Base-by-base conservation (phyloP, 2,329 filamentous ascomycete genomes). In the Aureobasidium sp. region DNA sequence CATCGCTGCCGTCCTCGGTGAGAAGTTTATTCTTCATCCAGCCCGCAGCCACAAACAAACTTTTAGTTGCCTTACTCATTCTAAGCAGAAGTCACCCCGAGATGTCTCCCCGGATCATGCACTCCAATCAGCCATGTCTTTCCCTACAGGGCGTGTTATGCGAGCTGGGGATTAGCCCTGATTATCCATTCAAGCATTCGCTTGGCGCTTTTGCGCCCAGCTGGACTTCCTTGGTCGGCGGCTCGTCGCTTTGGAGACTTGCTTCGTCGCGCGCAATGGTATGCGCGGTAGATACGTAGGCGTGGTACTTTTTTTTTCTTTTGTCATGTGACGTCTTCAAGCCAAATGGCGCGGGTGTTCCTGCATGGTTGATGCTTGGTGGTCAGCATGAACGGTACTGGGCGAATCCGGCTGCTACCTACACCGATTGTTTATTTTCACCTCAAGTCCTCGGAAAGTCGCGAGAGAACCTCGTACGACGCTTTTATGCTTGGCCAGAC, bases 391-490 rank as follows among this genome's bases (percentile, higher is more conserved):
- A 25, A 16, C n/a, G 12, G 39, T 29, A 29, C 24, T 25, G 16
- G 34, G 42, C 42, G 35, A 16, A 47, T 47, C 42, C 42, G 42
- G 42, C 42, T 7, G 5, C 25, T 47, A 47, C 42, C 42, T 35
- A 10, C 29, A 7, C 29, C 11, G 10, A 47, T 25, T 47, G 42
- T 25, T 47, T 47, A 47, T 47, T 47, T 21, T 17, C 42, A 47
- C 42, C 21, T 34, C 42, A 17, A 17, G 41, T 32, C 25, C 14
- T 30, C 16, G 24, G 21, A 5, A 14, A 7, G 24, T 2, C 21
- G 12, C 3, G 35, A 32, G 8, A 21, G 8, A 24, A 3, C 25
- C 3, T 25, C 3, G 3, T 2, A 6, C 4, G 7, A 3, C 10
- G 3, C n/a, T n/a, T 7, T 16, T 5, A 3, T 11, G 14, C 11